Base-by-base conservation (phyloP, 208 protist species). In the Leptomonas pyrrhocoris region DNA sequence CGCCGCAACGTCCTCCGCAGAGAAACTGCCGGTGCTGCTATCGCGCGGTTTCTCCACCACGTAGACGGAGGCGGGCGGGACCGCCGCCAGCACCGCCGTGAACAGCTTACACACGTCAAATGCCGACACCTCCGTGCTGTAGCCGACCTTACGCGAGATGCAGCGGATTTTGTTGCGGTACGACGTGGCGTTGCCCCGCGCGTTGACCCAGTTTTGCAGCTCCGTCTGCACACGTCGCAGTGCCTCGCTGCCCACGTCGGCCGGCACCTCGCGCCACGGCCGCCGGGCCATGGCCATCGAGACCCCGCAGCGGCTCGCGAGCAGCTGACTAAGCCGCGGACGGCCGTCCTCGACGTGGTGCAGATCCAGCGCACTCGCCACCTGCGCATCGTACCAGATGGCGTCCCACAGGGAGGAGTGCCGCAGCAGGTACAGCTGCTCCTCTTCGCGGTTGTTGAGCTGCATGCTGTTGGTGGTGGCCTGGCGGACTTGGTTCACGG, bases 311-410 rank as follows among this genome's bases (percentile, higher is more conserved):
- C 81, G 79, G 64, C 84, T 89, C n/a, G 89, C 92, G 27, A 96
- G 76, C 11, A 96, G 79, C 69, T 92, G 87, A 21, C 84, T 80
- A 54, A 96, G 73, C n/a, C 83, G 79, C 9, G 84, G 85, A 30
- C 81, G 68, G 12, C 92, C 89, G 28, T 93, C 87, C 66, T 94
- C 89, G 31, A 86, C 86, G 78, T 90, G 89, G 62, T 96, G 92
- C 15, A 96, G 71, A 28, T 81, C 68, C 19, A 96, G 76, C 16
- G 85, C 79, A 49, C 85, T 87, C 19, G 92, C 92, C 48, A 85
- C 68, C n/a, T 82, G 76, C 15, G 86, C 80, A 56, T 94, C 77
- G 73, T 83, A 72, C 89, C 92, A 96, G 61, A 96, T 91, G 13
- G 92, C 89, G 25, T 85, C 79, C 89, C 92, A 96, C 31, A 96